Base-by-base conservation (phyloP, 352 stramenopile species). In the Globisporangium paroecandrum region DNA sequence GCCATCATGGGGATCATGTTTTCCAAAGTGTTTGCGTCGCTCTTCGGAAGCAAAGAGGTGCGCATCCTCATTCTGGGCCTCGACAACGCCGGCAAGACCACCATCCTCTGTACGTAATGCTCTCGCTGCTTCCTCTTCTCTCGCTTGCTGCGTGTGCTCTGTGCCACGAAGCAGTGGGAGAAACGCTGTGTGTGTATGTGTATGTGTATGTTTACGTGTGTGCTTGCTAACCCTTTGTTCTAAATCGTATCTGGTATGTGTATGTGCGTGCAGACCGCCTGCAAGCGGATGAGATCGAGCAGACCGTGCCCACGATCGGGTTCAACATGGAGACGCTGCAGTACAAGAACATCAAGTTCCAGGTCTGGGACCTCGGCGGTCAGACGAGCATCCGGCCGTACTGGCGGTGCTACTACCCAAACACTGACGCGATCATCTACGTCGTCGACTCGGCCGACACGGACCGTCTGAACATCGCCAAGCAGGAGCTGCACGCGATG, bases 71-170 rank as follows among this genome's bases (percentile, higher is more conserved):
- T 99, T 77, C 79, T 99, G 4, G 98, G 98, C 4, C 89, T 99
- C 4, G 98, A 99, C 77, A 99, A 99, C 81, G 98, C 98, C 38
- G 98, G 98, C 54, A 99, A 99, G 82, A 99, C 98, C 7, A 99
- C 98, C 8, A 99, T 99, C 70, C 85, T 99, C 46, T 99, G 87
- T 95, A 89, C 71, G 85, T 91, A 22, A 4, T n/a, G 8, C 46
- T 18, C 22, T 7, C 36, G 15, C 1, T 56, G n/a, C 63, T 20
- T 20, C 9, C 12, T 55, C 32, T 43, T 74, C 38, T 43, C 9
- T 41, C 36, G 6, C 10, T 54, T 2, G 9, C 1, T 32, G 29
- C 29, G 4, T 32, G 43, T 24, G 1, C 22, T n/a, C 15, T 7
- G 1, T 20, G 43, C 43, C 43, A 51, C 43, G 43, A 12, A 51